Percentiles rank a stretch among this genome's conserved stretches.
phyloP scores from a whole-genome alignment of 1,284 basidiomycete genomes.

The Chalciporus sp. region DNA sequence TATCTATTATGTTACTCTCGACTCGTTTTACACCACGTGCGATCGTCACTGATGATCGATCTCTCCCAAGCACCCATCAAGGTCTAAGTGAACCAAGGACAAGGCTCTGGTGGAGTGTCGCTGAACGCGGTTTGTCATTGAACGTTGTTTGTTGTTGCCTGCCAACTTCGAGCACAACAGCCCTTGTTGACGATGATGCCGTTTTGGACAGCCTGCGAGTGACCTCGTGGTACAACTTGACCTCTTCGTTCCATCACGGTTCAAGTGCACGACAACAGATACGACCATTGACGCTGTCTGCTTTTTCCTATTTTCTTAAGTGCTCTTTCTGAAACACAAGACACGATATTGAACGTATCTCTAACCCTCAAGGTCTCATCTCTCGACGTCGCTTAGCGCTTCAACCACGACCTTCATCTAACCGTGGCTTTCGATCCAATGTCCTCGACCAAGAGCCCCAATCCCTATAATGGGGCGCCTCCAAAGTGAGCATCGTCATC shows the following conservation, averaged over 20 bases:
- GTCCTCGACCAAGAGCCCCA: constrained; percentile 37
- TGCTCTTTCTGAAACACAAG: neutral
- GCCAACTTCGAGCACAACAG: neutral
- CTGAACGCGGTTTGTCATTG: neutral
- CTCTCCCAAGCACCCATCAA: no score
- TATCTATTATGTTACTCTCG: neutral
- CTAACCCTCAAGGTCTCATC: neutral
- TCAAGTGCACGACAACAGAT: neutral
- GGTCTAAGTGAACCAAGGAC: neutral
- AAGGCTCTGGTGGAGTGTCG: neutral
- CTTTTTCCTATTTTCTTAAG: neutral
- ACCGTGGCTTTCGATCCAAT: constrained; percentile 18
- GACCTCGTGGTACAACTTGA: constrained; percentile 22
- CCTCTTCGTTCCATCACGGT: constrained; percentile 17
- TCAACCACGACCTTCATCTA: neutral
- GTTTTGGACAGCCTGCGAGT: neutral
- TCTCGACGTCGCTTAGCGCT: neutral
- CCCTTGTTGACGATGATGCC: neutral
- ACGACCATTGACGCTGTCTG: neutral
- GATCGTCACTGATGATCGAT: neutral
- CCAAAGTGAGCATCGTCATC: constrained; percentile 31
- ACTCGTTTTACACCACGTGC: neutral
- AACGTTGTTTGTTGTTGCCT: neutral
- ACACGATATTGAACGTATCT: neutral
- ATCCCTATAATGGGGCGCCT: constrained; percentile 33